Conservation (phyloP, 768 basidiomycete genomes). For the Collybiopsis luxurians region DNA sequence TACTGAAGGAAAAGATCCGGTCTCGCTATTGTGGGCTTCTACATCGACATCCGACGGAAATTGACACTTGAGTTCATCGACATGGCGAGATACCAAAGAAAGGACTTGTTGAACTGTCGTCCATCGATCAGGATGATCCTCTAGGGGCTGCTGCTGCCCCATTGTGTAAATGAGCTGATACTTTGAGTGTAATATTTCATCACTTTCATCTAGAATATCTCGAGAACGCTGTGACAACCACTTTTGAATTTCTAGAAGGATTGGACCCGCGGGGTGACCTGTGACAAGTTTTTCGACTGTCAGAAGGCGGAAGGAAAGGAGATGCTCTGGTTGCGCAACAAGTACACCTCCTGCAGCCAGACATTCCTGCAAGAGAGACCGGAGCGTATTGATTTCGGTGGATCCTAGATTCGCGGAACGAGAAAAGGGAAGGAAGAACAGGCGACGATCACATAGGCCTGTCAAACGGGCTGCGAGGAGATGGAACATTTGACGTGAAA, state of each 20-base stretch:
- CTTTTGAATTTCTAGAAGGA: conserved; percentile 22
- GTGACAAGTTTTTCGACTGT: conserved; percentile 33
- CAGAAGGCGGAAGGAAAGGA: conserved; percentile 49
- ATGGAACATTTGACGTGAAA: conserved; percentile 47
- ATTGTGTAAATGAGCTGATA: conserved; percentile 50
- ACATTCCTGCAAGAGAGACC: conserved; percentile 35
- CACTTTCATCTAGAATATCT: conserved; percentile 46
- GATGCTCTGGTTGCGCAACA: conserved; percentile 51
- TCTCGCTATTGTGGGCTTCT: not conserved
- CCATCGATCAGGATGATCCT: conserved; percentile 44
- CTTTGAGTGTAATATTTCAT: conserved; percentile 43
- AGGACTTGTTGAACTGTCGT: conserved; percentile 35
- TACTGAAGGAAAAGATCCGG: conserved; percentile 12
- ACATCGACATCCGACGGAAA: conserved; percentile 22
- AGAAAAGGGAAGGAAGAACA: conserved; percentile 51
- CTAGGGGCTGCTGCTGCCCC: conserved; percentile 32
- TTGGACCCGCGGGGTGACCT: not conserved
- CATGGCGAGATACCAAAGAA: conserved; percentile 21
- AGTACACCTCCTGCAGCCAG: conserved; percentile 37
- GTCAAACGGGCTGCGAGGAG: conserved; percentile 41
- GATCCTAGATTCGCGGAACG: conserved; percentile 28
- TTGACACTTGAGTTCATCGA: conserved; percentile 6
- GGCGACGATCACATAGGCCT: conserved; percentile 41
- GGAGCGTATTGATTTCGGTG: conserved; percentile 21
- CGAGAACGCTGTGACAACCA: conserved; percentile 27